Conservation (phyloP, 23 red algal genomes). For the Gracilaria domingensis region DNA sequence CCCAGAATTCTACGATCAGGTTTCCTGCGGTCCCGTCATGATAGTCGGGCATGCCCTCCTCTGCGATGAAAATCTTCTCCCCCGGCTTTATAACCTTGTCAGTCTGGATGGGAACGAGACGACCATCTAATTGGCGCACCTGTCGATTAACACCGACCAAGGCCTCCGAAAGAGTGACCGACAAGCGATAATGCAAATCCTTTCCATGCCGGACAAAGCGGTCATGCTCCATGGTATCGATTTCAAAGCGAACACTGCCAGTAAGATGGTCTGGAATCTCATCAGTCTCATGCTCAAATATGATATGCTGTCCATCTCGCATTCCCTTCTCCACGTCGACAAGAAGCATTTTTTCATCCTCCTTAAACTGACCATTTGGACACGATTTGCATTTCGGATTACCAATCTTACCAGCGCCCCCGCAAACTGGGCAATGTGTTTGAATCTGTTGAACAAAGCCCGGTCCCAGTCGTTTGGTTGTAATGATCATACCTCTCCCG, state of each 20-base stretch:
- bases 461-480: conserved; percentile 80
- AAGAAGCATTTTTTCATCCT: conserved; percentile 86
- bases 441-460: conserved; percentile 96
- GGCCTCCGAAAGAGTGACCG: conserved; percentile 86
- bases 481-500: conserved; percentile 81
- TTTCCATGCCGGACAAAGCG: conserved; percentile 71
- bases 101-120: conserved; percentile 62
- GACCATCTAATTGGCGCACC: conserved; percentile 90
- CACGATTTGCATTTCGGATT: conserved; percentile 82
- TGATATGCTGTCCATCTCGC: conserved; percentile 65
- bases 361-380: conserved; percentile 95
- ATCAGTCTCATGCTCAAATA: conserved; percentile 87
- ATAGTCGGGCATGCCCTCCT: conserved; percentile 79
- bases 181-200: conserved; percentile 81
- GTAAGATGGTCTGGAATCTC: conserved; percentile 79
- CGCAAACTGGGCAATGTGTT: conserved; percentile 82
- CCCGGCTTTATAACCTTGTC: conserved; percentile 68
- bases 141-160: conserved; percentile 81
- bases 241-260: conserved; percentile 80
- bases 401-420: conserved; percentile 82
- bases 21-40: conserved; percentile 46
- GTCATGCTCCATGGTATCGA: conserved; percentile 63
- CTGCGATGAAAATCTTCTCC: conserved; percentile 64
- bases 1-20: conserved; percentile 88
- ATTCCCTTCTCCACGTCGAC: conserved; percentile 91